A percentile compares a stretch with the other conserved stretches of the same genome.
Conservation (phyloP, 1,284 basidiomycete genomes). For the Pyrrhoderma noxium region DNA sequence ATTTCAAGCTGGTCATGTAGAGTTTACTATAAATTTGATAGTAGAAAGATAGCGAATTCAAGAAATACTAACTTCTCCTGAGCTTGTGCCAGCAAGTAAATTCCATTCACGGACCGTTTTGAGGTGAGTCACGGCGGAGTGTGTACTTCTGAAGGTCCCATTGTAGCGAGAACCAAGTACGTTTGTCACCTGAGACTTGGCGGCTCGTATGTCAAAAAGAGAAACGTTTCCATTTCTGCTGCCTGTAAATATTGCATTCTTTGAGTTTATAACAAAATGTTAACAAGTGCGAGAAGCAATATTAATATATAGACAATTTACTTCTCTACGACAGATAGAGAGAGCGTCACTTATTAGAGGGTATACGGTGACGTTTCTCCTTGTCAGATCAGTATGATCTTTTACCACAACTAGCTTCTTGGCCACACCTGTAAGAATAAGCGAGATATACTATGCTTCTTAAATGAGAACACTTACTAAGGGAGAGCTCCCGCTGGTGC, state of each 20-base stretch:
- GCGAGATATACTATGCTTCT: no score
- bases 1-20: slow-evolving; percentile 42
- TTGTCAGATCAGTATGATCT: slow-evolving; percentile 42
- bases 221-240: slow-evolving; percentile 52
- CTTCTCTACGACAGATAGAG: slow-evolving; percentile 43
- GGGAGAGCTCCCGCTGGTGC: slow-evolving; percentile 37
- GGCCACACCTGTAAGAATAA: slow-evolving; percentile 38
- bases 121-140: slow-evolving; percentile 45
- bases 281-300: not conserved
- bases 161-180: slow-evolving; percentile 35
- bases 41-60: no score
- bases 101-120: slow-evolving; percentile 41
- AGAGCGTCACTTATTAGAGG: slow-evolving; percentile 56
- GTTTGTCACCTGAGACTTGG: slow-evolving; percentile 27
- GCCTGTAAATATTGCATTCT: slow-evolving; percentile 55
- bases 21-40: no score
- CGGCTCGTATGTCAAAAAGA: slow-evolving; percentile 50
- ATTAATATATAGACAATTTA: slow-evolving; percentile 24
- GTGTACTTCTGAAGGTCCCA: slow-evolving; percentile 2
- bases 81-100: slow-evolving; percentile 50
- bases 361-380: slow-evolving; percentile 25
- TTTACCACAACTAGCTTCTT: slow-evolving; percentile 42
- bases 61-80: slow-evolving; percentile 45
- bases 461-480: slow-evolving; percentile 37
- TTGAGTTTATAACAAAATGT: slow-evolving; percentile 3